Conservation (phyloP, 805 yeast genomes). For the Monosporozyma siamensis region DNA sequence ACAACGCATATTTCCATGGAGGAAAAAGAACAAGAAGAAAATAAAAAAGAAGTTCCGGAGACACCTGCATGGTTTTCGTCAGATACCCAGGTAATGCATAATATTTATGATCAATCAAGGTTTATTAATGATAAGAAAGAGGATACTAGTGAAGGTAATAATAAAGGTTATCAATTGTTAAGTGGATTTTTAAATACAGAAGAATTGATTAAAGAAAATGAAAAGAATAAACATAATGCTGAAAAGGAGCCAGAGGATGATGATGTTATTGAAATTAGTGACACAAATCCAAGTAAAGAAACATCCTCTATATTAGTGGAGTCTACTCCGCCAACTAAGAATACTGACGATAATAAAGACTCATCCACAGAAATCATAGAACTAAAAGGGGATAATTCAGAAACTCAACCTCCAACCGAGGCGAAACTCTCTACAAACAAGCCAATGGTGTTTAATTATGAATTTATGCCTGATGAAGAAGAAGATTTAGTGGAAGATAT, state of each 20-base stretch:
- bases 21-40: slow-evolving; percentile 3
- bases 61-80: slow-evolving; percentile 28
- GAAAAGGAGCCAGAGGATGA: background rate
- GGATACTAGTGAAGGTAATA: background rate
- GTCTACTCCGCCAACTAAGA: background rate
- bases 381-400: no score
- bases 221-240: background rate
- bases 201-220: slow-evolving; percentile 7
- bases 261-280: background rate
- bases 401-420: no score
- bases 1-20: no score
- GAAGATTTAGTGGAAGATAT: slow-evolving; percentile 53
- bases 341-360: background rate
- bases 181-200: slow-evolving; percentile 15
- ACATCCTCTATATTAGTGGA: background rate
- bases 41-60: slow-evolving; percentile 11
- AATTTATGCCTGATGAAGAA: slow-evolving; percentile 72
- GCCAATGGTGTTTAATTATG: slow-evolving; percentile 41
- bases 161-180: slow-evolving; percentile 12
- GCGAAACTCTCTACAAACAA: background rate
- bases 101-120: slow-evolving; percentile 4
- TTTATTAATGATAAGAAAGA: slow-evolving; percentile 16
- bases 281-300: background rate
- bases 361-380: background rate
- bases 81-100: background rate